phyloP scores from a whole-genome alignment of 73 alveolate species.

The Tetrahymena elliotti region DNA sequence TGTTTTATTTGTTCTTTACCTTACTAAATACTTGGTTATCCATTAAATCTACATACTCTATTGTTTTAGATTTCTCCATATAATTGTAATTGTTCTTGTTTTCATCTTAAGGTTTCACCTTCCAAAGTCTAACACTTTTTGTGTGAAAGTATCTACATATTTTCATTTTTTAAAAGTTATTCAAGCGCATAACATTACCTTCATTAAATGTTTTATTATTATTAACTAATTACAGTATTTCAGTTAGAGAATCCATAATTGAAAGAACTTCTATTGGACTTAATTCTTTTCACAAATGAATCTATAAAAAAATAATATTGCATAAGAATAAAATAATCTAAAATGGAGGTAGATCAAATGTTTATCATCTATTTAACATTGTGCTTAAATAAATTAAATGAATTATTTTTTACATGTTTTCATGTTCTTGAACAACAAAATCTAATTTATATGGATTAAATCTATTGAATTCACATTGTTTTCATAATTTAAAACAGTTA shows the following conservation, averaged over 20 bases:
- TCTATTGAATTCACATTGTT: constrained; percentile 15
- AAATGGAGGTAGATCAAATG: background rate
- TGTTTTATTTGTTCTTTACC: background rate
- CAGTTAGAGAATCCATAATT: constrained; percentile 40
- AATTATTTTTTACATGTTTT: constrained; percentile 10
- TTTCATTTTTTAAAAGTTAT: too few species aligned
- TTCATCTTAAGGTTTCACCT: constrained; percentile 31
- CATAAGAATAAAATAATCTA: background rate
- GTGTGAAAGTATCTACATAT: constrained; percentile 22
- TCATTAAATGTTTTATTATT: background rate
- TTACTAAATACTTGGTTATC: constrained; percentile 19
- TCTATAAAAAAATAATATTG: background rate
- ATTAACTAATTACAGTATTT: background rate
- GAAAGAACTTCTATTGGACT: constrained; percentile 37
- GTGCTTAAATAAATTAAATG: background rate
- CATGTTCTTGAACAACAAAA: constrained; percentile 19
- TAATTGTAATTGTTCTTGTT: constrained; percentile 26
- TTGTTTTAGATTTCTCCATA: constrained; percentile 8
- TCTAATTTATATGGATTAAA: constrained; percentile 24
- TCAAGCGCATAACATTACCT: too few species aligned
- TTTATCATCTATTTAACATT: too few species aligned
- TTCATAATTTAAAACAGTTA: background rate
- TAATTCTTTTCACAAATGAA: constrained; percentile 29
- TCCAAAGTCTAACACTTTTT: constrained; percentile 26
- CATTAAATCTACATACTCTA: constrained; percentile 25